These are phyloP conservation scores for Pichia sp. DNA, from an alignment of 1,139 yeast species.

Conservation along the genomic window DNA sequence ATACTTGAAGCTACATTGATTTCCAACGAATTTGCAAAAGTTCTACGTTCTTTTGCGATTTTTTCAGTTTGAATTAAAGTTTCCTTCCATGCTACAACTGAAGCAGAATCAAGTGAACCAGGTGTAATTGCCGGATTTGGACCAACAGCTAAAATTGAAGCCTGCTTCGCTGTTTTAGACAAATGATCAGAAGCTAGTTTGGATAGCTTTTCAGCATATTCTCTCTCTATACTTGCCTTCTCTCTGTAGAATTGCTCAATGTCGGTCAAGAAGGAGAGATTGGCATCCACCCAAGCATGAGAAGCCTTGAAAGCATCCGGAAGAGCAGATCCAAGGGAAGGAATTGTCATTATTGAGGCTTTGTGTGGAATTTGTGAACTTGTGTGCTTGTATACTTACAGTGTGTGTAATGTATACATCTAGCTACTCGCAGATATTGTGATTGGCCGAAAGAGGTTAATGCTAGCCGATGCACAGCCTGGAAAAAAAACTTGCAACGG, in stretches of 20 bases:
- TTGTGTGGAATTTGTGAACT: too few species aligned
- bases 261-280: slow-evolving; percentile 69
- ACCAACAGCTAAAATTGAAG: slow-evolving; percentile 76
- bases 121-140: slow-evolving; percentile 88
- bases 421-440: too few species aligned
- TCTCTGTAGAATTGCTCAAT: slow-evolving; percentile 79
- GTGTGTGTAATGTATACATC: too few species aligned
- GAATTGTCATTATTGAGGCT: background rate
- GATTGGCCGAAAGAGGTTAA: too few species aligned
- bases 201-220: slow-evolving; percentile 64
- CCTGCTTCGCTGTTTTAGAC: slow-evolving; percentile 64
- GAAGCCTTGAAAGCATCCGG: slow-evolving; percentile 76
- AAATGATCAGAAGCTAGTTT: slow-evolving; percentile 63
- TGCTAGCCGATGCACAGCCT: too few species aligned
- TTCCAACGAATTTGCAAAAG: slow-evolving; percentile 56
- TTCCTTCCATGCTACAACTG: slow-evolving; percentile 93
- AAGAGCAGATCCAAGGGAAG: slow-evolving; percentile 49
- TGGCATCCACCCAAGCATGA: slow-evolving; percentile 68
- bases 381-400: too few species aligned
- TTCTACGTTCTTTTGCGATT: slow-evolving; percentile 59
- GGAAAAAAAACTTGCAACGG: too few species aligned
- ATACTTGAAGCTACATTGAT: slow-evolving; percentile 59
- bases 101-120: slow-evolving; percentile 87
- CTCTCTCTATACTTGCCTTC: slow-evolving; percentile 73
- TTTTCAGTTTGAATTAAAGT: slow-evolving; percentile 78